Evolutionary conservation across 805 yeast species (phyloP).

Genomic region (Candida loeiensis): DNA sequence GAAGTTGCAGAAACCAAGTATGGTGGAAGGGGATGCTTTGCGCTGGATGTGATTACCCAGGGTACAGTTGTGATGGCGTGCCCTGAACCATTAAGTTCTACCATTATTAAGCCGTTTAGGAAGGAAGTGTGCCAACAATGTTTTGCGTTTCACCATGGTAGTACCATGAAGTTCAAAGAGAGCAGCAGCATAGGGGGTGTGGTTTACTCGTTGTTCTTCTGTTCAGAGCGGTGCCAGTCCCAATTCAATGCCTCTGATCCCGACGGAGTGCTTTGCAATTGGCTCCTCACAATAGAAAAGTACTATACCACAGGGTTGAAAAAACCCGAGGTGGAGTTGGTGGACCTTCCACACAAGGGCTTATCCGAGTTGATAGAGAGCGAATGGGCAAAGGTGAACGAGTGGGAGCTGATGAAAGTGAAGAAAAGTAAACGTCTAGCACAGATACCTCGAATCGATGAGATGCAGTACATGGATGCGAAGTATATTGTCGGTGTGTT

Average conservation of each 20-base stretch:
- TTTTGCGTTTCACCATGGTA: conserved; percentile 47
- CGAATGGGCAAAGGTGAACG: conserved; percentile 37
- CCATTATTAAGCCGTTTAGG: conserved; percentile 50
- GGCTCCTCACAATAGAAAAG: conserved; percentile 37
- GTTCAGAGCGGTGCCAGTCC: conserved; percentile 44
- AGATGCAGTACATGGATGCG: conserved; percentile 50
- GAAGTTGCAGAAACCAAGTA: conserved; percentile 39
- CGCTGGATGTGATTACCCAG: conserved; percentile 35
- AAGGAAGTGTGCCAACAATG: conserved; percentile 63
- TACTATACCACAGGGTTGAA: conserved; percentile 19
- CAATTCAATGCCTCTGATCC: conserved; percentile 35
- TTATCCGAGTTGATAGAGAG: conserved; percentile 14
- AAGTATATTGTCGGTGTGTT: conserved; percentile 44
- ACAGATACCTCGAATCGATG: conserved; percentile 42
- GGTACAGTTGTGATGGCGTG: conserved; percentile 42
- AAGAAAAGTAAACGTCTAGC: conserved; percentile 14
- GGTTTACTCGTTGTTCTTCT: conserved; percentile 48
- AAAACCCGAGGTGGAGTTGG: conserved; percentile 23
- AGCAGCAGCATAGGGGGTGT: conserved; percentile 14
- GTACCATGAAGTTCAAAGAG: conserved; percentile 41
- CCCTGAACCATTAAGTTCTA: conserved; percentile 42
- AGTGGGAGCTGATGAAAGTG: conserved; percentile 30
- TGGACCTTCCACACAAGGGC: conserved; percentile 13
- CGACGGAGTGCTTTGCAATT: conserved; percentile 29
- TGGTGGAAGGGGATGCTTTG: conserved; percentile 63